Conservation (phyloP, 164 flowering plant genomes). For the Liquidambar formosana region DNA sequence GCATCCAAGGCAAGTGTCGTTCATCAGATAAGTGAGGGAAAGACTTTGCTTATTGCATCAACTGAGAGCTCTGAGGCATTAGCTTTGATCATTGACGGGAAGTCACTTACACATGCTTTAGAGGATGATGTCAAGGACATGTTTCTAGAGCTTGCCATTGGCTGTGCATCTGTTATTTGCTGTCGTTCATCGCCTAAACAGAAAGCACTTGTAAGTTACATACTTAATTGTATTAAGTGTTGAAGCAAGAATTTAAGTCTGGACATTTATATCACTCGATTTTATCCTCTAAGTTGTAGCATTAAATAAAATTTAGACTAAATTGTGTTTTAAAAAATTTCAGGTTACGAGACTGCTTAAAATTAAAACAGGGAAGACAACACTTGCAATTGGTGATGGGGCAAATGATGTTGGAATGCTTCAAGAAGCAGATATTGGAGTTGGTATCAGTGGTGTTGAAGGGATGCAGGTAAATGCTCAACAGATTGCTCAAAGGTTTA, state of each 20-base stretch:
- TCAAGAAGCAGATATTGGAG: slow-evolving; percentile 80
- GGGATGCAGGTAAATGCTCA: slow-evolving; percentile 67
- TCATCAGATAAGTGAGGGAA: slow-evolving; percentile 39
- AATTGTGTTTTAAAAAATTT: background rate
- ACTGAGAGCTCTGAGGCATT: slow-evolving; percentile 40
- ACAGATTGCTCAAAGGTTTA: background rate
- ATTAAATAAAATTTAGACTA: background rate
- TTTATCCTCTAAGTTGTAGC: background rate
- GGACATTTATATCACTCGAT: too few species aligned
- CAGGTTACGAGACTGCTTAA: slow-evolving; percentile 76
- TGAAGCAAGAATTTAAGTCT: too few species aligned
- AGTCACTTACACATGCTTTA: slow-evolving; percentile 53
- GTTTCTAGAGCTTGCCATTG: slow-evolving; percentile 52
- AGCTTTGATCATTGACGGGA: slow-evolving; percentile 65
- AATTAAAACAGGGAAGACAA: slow-evolving; percentile 47
- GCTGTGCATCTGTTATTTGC: slow-evolving; percentile 67
- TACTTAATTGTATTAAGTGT: background rate
- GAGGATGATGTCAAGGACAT: slow-evolving; percentile 46
- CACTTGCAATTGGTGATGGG: slow-evolving; percentile 78
- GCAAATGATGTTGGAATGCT: slow-evolving; percentile 91
- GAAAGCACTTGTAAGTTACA: slow-evolving; percentile 51
- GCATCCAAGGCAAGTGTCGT: slow-evolving; percentile 43
- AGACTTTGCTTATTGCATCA: slow-evolving; percentile 25
- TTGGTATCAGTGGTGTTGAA: slow-evolving; percentile 78
- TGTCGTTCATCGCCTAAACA: slow-evolving; percentile 67